These are phyloP conservation scores for Moelleriella libera DNA, from an alignment of 2,329 filamentous ascomycete genomes.

Conservation along the genomic window DNA sequence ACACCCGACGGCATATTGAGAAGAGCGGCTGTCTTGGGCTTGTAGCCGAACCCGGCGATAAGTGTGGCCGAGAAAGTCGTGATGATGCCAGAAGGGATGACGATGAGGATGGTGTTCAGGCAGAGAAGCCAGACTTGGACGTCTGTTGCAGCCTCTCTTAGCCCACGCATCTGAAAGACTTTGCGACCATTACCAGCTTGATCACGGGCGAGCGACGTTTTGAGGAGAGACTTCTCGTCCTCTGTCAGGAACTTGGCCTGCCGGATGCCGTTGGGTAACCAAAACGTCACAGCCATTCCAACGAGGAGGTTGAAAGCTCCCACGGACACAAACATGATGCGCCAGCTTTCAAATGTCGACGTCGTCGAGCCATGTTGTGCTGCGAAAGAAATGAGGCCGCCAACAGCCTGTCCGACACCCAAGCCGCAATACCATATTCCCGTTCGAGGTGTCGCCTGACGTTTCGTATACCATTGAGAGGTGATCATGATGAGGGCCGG, in stretches of 20 bases:
- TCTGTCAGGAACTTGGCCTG: slow-evolving; percentile 9
- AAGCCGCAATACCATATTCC: slow-evolving; percentile 19
- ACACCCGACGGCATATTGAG: slow-evolving; percentile 22
- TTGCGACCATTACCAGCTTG: slow-evolving; percentile 25
- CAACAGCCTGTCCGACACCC: slow-evolving; percentile 20
- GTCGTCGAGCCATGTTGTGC: slow-evolving; percentile 30
- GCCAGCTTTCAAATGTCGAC: slow-evolving; percentile 24
- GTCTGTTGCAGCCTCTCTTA: slow-evolving; percentile 25
- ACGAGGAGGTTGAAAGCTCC: slow-evolving; percentile 31
- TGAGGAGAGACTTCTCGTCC: slow-evolving; percentile 24
- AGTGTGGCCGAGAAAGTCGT: slow-evolving; percentile 16
- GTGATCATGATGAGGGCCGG: slow-evolving; percentile 37
- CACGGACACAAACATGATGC: slow-evolving; percentile 37
- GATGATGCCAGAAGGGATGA: slow-evolving; percentile 18
- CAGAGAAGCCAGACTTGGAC: slow-evolving; percentile 26
- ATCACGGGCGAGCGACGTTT: slow-evolving; percentile 42
- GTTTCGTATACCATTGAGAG: slow-evolving; percentile 22
- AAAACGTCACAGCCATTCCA: slow-evolving; percentile 24
- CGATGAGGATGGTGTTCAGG: slow-evolving; percentile 10
- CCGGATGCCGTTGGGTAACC: slow-evolving; percentile 24
- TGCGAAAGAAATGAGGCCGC: slow-evolving; percentile 33
- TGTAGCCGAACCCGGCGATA: slow-evolving; percentile 20
- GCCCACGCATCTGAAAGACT: slow-evolving; percentile 22
- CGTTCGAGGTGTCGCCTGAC: slow-evolving; percentile 29
- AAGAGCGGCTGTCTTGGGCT: slow-evolving; percentile 24